These are phyloP conservation scores for Cardamine occulta DNA, from an alignment of 345 rosid genomes.

Conservation along the genomic window DNA sequence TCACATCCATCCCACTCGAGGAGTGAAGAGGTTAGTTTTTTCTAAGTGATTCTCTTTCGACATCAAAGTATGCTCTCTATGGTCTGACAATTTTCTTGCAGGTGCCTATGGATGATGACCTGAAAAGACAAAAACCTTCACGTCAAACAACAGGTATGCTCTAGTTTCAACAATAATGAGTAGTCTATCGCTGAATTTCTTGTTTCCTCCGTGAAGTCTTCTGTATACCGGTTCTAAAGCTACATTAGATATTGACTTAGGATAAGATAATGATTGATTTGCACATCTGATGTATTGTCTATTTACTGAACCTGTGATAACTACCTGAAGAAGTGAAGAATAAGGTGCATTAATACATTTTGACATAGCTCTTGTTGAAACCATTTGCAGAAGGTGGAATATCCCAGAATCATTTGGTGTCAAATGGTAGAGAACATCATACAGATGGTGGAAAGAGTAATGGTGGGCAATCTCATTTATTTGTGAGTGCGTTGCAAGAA, in stretches of 20 bases:
- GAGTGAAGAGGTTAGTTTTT: slow-evolving; percentile 70
- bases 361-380: slow-evolving; percentile 37
- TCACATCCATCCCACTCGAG: slow-evolving; percentile 57
- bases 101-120: slow-evolving; percentile 51
- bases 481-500: slow-evolving; percentile 82
- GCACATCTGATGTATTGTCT: background rate
- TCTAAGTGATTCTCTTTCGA: slow-evolving; percentile 12
- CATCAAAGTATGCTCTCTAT: slow-evolving; percentile 20
- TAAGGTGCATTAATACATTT: background rate
- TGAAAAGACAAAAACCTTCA: slow-evolving; percentile 53
- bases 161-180: slow-evolving; percentile 18
- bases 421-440: slow-evolving; percentile 59
- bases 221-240: slow-evolving; percentile 20
- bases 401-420: slow-evolving; percentile 54
- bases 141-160: slow-evolving; percentile 58
- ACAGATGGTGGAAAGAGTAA: slow-evolving; percentile 68
- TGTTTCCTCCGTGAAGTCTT: slow-evolving; percentile 12
- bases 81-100: slow-evolving; percentile 43
- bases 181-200: slow-evolving; percentile 4
- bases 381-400: slow-evolving; percentile 61
- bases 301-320: slow-evolving; percentile 1
- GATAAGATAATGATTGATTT: background rate
- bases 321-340: background rate
- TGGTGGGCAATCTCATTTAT: slow-evolving; percentile 64
- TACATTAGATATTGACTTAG: slow-evolving; percentile 15